Evolutionary conservation across 352 stramenopile genomes (phyloP).

Genomic region (Phytophthora idaei): DNA sequence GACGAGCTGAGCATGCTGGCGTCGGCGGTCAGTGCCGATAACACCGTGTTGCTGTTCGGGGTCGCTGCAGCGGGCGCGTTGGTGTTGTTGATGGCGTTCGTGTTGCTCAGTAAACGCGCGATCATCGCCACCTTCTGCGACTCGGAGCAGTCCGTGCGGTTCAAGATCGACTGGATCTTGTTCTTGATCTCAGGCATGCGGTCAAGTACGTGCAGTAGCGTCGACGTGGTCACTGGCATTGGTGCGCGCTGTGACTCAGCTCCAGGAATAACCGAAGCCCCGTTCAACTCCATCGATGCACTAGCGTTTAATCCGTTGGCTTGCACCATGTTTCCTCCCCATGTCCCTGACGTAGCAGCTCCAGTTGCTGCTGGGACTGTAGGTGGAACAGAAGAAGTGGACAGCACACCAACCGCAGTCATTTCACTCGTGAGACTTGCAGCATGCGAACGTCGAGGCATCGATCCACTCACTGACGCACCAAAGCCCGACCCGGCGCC

Average conservation of each 20-base stretch:
- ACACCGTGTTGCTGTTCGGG: conserved; percentile 24
- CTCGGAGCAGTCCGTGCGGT: conserved; percentile 85
- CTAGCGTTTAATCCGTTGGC: conserved; percentile 26
- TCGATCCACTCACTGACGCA: conserved; percentile 35
- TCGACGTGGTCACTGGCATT: conserved; percentile 81
- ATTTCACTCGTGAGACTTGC: conserved; percentile 41
- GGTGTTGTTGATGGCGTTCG: conserved; percentile 73
- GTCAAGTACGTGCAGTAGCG: conserved; percentile 81
- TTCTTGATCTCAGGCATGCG: conserved; percentile 91
- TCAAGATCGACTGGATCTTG: conserved; percentile 89
- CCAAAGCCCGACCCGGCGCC: conserved; percentile 54
- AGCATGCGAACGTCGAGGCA: conserved; percentile 51
- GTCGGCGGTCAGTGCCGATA: conserved; percentile 37
- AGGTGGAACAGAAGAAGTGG: conserved; percentile 17
- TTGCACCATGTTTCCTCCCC: conserved; percentile 38
- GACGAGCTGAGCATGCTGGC: conserved; percentile 38
- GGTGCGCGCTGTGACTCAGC: conserved; percentile 26
- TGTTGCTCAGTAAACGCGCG: conserved; percentile 82
- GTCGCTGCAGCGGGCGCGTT: conserved; percentile 24
- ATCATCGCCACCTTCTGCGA: conserved; percentile 91
- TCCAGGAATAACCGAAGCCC: conserved; percentile 2
- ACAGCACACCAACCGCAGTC: conserved; percentile 21
- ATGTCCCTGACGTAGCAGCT: conserved; percentile 22
- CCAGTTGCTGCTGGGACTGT: conserved; percentile 8
- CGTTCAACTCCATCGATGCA: conserved; percentile 25